Evolutionary conservation across 176 grass and related monocot species (phyloP), one percentile per base, ranked within the genome.

Genomic region (Musa troglodytarum): DNA sequence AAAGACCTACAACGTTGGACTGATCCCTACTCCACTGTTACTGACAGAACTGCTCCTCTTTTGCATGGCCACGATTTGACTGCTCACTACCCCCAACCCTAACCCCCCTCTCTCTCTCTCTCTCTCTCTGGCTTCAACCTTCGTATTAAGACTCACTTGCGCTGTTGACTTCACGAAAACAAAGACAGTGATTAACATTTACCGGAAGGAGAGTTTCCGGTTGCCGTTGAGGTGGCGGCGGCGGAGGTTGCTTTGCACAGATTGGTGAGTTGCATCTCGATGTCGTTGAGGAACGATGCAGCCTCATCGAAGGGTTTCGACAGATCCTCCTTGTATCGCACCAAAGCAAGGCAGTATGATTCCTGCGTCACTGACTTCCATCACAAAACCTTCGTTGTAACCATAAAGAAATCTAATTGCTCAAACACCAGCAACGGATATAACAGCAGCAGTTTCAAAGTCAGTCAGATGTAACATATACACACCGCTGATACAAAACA

Each of bases 61-160:
- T 92, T 88, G 89, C 89, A 88, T 88, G 89, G 89, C 81, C 86
- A 92, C 81, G 89, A 92, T 92, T 88, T 88, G 89, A 92, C 89
- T 77, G 75, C 82, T 86, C 86, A 84, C 76, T 25, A 77, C 49
- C 20, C 10, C 75, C 14, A 66, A 12, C 9, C 21, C 76, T 12
- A 34, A 34, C 29, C 29, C 0, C 29, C 0, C 29, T 34, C 29
- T 34, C 29, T 4, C 29, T 4, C 29, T 4, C 2, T 34, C 29
- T 34, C 7, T 63, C 50, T 49, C 9, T 61, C 19, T 63, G 29
- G 71, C 67, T 77, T 76, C 29, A 34, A 34, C 29, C 29, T 34
- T 26, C 29, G 3, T 5, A 34, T 34, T 34, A 34, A 34, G 3
- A 34, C 29, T 34, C 29, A 34, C 3, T 34, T 34, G 29, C 29